Conservation (phyloP, 179 eudicot species). For the Carnegiea gigantea region DNA sequence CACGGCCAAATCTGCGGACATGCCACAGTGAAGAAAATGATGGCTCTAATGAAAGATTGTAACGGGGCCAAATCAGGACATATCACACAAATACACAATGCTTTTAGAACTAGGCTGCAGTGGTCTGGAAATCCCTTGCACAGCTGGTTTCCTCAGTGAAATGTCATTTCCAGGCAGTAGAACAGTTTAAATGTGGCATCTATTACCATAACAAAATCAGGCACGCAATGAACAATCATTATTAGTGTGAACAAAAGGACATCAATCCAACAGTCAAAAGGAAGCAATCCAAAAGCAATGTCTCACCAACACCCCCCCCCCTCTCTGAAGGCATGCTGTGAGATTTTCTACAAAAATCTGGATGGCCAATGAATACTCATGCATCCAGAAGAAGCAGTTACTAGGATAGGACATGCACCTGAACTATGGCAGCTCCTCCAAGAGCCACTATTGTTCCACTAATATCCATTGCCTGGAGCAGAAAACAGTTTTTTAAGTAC, state of each 20-base stretch:
- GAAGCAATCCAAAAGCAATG: neutral
- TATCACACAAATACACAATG: too few species aligned
- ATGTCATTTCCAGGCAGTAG: too few species aligned
- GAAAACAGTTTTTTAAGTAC: slow-evolving; percentile 8
- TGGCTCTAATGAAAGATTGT: too few species aligned
- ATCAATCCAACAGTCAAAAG: neutral
- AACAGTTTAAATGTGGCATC: too few species aligned
- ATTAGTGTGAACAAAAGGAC: neutral
- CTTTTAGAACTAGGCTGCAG: too few species aligned
- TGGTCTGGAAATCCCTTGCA: too few species aligned
- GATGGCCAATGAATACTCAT: neutral
- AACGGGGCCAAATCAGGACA: too few species aligned
- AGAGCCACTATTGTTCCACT: slow-evolving; percentile 77
- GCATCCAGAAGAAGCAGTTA: slow-evolving; percentile 3
- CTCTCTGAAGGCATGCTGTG: neutral
- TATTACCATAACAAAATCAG: neutral
- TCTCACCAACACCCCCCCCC: neutral
- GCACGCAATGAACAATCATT: neutral
- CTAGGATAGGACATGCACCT: slow-evolving; percentile 52
- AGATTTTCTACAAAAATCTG: neutral
- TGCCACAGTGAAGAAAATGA: too few species aligned
- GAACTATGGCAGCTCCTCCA: slow-evolving; percentile 86
- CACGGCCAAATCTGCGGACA: too few species aligned
- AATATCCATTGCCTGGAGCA: slow-evolving; percentile 75
- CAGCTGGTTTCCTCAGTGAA: too few species aligned